Evolutionary conservation across 805 yeast species (phyloP).

Genomic region (Metschnikowia colocasiae): DNA sequence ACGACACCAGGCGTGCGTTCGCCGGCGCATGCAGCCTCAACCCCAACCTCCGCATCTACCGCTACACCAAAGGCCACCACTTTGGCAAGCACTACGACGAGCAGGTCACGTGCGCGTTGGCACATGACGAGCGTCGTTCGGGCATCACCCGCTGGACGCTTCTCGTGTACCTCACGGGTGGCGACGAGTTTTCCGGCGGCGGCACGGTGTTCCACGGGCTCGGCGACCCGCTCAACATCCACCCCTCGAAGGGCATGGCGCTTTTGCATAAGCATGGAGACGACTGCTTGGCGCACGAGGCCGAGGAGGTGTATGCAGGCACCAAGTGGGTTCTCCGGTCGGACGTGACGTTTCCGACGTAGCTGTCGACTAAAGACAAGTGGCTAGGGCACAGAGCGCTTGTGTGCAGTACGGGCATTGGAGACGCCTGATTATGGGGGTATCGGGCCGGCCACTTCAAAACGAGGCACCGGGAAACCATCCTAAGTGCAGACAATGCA

Average conservation of each 20-base stretch:
- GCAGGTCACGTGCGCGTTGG: constrained; percentile 35
- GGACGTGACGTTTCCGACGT: constrained; percentile 41
- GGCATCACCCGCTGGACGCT: constrained; percentile 59
- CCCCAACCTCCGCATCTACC: constrained; percentile 52
- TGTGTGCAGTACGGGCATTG: too few relatives aligned
- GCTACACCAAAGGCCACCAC: constrained; percentile 55
- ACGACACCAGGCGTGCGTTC: constrained; percentile 28
- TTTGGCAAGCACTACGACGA: constrained; percentile 64
- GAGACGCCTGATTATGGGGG: too few relatives aligned
- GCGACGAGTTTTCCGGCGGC: constrained; percentile 54
- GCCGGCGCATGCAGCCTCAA: constrained; percentile 45
- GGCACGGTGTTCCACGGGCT: constrained; percentile 51
- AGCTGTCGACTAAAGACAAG: too few relatives aligned
- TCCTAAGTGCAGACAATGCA: too few relatives aligned
- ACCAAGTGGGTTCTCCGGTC: constrained; percentile 62
- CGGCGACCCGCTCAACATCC: constrained; percentile 30
- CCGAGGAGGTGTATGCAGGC: constrained; percentile 47
- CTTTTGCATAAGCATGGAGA: constrained; percentile 64
- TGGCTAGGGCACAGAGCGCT: too few relatives aligned
- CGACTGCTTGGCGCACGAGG: constrained; percentile 60
- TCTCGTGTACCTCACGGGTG: constrained; percentile 55
- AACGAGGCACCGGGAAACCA: too few relatives aligned
- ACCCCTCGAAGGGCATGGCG: constrained; percentile 54
- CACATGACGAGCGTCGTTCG: constrained; percentile 20
- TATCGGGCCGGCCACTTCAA: too few relatives aligned